Percentiles rank a stretch among this genome's conserved stretches.
These are phyloP conservation scores for Bipolaris oryzae DNA, from an alignment of 2,329 filamentous ascomycete genomes.

Conservation along the genomic window DNA sequence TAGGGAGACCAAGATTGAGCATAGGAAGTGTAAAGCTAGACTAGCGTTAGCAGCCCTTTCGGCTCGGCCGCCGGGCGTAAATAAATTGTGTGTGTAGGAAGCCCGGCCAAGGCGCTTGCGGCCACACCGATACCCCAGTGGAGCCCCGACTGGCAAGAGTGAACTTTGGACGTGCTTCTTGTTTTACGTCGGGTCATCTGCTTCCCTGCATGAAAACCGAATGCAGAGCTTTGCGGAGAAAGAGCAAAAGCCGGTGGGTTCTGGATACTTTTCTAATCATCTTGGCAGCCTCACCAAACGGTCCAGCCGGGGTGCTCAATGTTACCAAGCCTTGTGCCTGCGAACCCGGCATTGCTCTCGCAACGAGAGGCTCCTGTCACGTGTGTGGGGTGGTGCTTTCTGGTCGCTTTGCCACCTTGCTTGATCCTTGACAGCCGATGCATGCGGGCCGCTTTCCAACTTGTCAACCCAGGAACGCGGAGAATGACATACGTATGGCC, in stretches of 20 bases:
- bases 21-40: no score
- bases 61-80: no score
- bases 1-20: no score
- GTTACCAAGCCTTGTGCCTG: constrained; percentile 79
- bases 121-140: constrained; percentile 75
- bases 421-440: constrained; percentile 68
- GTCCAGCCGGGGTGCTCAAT: constrained; percentile 71
- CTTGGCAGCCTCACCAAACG: constrained; percentile 71
- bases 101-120: constrained; percentile 71
- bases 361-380: constrained; percentile 94
- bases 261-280: constrained; percentile 72
- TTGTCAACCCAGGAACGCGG: constrained; percentile 22
- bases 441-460: constrained; percentile 31
- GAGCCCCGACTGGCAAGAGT: constrained; percentile 67
- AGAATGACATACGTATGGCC: constrained; percentile 39
- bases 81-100: no score
- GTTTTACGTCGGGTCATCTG: constrained; percentile 68
- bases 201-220: constrained; percentile 74
- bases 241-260: constrained; percentile 70
- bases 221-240: constrained; percentile 70
- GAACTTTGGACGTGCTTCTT: constrained; percentile 36
- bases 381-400: constrained; percentile 76
- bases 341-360: constrained; percentile 75
- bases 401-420: constrained; percentile 65
- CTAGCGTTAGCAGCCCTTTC: no score